Percentiles rank a stretch among this genome's conserved stretches.
phyloP scores from a whole-genome alignment of 306 rosid genomes.

The Gynostemma pentaphyllum region DNA sequence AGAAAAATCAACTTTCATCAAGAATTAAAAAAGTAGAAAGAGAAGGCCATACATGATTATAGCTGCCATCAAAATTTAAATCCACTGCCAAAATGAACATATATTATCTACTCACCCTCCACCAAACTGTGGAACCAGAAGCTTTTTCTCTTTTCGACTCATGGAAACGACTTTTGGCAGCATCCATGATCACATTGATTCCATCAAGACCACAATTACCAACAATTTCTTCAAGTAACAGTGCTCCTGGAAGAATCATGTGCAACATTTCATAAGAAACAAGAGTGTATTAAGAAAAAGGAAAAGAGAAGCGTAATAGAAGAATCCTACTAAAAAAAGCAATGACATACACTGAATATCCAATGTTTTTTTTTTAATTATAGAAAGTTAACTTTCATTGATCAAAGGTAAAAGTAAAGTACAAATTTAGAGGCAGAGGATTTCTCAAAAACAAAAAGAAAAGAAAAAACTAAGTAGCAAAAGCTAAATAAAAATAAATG shows the following conservation, averaged over 20 bases:
- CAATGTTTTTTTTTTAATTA: too few species aligned
- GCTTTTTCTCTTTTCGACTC: slow-evolving; percentile 63
- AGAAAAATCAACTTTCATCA: too few species aligned
- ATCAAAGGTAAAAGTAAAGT: too few species aligned
- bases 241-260: slow-evolving; percentile 41
- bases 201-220: slow-evolving; percentile 52
- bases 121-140: slow-evolving; percentile 65
- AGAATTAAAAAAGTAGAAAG: too few species aligned
- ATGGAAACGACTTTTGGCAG: slow-evolving; percentile 41
- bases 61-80: too few species aligned
- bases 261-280: neutral
- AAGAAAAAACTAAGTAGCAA: too few species aligned
- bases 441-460: too few species aligned
- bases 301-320: neutral
- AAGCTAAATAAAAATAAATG: too few species aligned
- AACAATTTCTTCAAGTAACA: slow-evolving; percentile 72
- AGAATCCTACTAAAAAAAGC: neutral
- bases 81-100: slow-evolving; percentile 3
- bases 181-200: slow-evolving; percentile 49
- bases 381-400: too few species aligned
- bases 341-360: neutral
- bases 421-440: too few species aligned
- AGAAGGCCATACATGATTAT: too few species aligned
- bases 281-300: slow-evolving; percentile 6
- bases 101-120: slow-evolving; percentile 56